Evolutionary conservation across 2,329 filamentous ascomycete genomes (phyloP), one percentile per base, ranked within the genome.

Genomic region (Arthrobotrys pseudoclavata): DNA sequence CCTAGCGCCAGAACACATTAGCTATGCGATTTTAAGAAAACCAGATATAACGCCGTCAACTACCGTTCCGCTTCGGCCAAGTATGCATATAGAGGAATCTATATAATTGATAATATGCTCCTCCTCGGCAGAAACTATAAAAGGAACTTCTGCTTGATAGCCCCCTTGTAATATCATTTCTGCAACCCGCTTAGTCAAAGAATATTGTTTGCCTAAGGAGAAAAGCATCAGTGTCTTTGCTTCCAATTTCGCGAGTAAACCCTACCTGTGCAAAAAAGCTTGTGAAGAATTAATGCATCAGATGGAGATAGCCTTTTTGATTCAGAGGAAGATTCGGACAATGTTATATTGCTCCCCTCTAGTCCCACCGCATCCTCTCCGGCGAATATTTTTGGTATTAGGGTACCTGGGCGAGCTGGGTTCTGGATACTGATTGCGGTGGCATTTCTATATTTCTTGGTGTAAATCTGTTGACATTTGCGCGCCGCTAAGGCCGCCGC

Each of bases 1-100:
- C 68, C 64, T 69, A 24, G 10, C n/a, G n/a, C n/a, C n/a, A n/a
- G n/a, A n/a, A n/a, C n/a, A n/a, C n/a, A n/a, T n/a, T n/a, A n/a
- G n/a, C n/a, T n/a, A n/a, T n/a, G n/a, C n/a, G n/a, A n/a, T n/a
- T n/a, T n/a, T n/a, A n/a, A n/a, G n/a, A n/a, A n/a, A n/a, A n/a
- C n/a, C n/a, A n/a, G n/a, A n/a, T n/a, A n/a, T n/a, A n/a, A n/a
- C n/a, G n/a, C n/a, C n/a, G n/a, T n/a, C n/a, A n/a, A n/a, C n/a
- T 50, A 69, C 64, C 40, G 64, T 69, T 69, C 64, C 64, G n/a
- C 64, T 69, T 37, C 64, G 37, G 3, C 64, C 64, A 34, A 69
- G 52, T 37, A 69, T 69, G 29, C 64, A 69, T 12, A 69, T 31
- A 15, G 64, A 69, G 9, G 64, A 69, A 37, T 50, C 52, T 20